Percentiles rank a stretch among this genome's conserved stretches.
Evolutionary conservation across 202 grass and related monocot genomes (phyloP).

Genomic region (Bolboschoenoplectus hybrid): DNA sequence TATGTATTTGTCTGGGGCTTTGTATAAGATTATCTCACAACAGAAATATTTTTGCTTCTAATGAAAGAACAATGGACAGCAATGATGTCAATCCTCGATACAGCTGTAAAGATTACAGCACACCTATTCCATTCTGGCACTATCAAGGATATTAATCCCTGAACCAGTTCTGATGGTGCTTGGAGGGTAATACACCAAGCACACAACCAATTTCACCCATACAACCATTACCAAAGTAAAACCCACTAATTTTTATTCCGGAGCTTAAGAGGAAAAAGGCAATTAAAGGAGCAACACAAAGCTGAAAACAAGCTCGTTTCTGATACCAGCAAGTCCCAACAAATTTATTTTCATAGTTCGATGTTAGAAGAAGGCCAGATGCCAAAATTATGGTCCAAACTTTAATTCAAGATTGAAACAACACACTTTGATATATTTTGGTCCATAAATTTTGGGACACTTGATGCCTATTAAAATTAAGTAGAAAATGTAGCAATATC

Average conservation of each 20-base stretch:
- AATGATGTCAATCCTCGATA: not conserved
- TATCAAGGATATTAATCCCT: slow-evolving; percentile 1
- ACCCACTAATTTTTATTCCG: not conserved
- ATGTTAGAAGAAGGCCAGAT: not conserved
- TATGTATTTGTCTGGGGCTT: not conserved
- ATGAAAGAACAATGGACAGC: not conserved
- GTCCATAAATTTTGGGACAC: not conserved
- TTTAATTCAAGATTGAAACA: not conserved
- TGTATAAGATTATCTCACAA: not conserved
- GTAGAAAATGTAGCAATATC: not conserved
- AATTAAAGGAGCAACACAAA: not conserved
- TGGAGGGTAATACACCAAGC: not conserved
- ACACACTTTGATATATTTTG: not conserved
- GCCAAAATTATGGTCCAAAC: not conserved
- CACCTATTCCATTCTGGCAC: not conserved
- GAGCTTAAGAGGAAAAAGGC: not conserved
- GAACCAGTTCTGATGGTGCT: not conserved
- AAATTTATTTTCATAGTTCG: not conserved
- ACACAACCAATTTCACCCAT: slow-evolving; percentile 13
- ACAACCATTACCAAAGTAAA: not conserved
- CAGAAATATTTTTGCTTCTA: not conserved
- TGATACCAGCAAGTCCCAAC: not conserved
- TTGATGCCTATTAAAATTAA: not conserved
- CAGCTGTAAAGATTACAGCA: not conserved
- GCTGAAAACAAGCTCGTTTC: not conserved